Base-by-base conservation (phyloP, 768 basidiomycete species). In the Xerocomellus chrysenteron region DNA sequence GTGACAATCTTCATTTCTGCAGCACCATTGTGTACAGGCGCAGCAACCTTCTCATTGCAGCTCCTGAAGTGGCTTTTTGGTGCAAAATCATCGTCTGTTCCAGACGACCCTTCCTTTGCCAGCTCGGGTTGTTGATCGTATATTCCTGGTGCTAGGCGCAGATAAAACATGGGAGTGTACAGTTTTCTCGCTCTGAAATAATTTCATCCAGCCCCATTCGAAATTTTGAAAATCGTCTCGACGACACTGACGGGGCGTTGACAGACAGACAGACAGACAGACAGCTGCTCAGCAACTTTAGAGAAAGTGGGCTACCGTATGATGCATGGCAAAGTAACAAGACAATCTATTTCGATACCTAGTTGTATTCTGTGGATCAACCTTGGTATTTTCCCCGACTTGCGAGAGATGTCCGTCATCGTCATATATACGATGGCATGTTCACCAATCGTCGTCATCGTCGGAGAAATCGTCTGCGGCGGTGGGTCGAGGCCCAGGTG, bases 1-100 rank as follows among this genome's bases (percentile, higher is more conserved):
- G n/a, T n/a, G n/a, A n/a, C n/a, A n/a, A n/a, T n/a, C n/a, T n/a
- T n/a, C n/a, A n/a, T n/a, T 32, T 55, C n/a, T 32, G n/a, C 39
- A 50, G 68, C 68, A 69, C 68, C 70, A 52, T 16, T 56, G 68
- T 69, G 68, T 69, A 69, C 68, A 72, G 68, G 70, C 47, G 68
- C 68, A 62, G 68, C 70, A 69, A 44, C 44, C 17, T 33, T 44
- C 19, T 21, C 55, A 68, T 46, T 70, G 68, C 65, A 70, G 65
- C 60, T 65, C 70, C 68, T 72, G 68, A 69, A 69, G 68, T 69
- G 68, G 58, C 26, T 65, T 71, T 65, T 9, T 55, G 67, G 67
- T 68, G 67, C 67, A 54, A 68, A 2, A 68, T 55, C 7, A 68
- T 3, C 28, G 49, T 59, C 52, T 50, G n/a, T 51, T 36, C 19